Evolutionary conservation across 768 basidiomycete genomes (phyloP).

Genomic region (Hygrophorus russula): DNA sequence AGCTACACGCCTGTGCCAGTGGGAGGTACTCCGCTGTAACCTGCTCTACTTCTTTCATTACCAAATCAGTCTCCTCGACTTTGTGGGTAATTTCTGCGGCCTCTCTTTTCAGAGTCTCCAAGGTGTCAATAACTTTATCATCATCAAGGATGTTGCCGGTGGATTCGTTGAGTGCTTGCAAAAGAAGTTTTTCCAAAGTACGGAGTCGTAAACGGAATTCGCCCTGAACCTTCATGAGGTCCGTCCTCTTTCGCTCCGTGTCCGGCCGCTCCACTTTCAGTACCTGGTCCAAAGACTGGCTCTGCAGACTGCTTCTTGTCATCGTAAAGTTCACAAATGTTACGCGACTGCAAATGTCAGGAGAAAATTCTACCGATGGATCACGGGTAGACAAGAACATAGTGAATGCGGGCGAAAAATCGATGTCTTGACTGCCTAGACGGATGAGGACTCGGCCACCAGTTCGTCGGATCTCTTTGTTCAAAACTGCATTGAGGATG

Average conservation of each 20-base stretch:
- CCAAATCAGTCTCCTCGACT: slow-evolving; percentile 90
- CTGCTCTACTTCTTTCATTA: slow-evolving; percentile 94
- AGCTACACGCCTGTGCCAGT: slow-evolving; percentile 90
- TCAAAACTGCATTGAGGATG: slow-evolving; percentile 92
- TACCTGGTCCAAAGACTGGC: slow-evolving; percentile 94
- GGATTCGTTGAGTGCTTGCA: slow-evolving; percentile 95
- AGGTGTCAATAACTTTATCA: slow-evolving; percentile 93
- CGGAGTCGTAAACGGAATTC: slow-evolving; percentile 91
- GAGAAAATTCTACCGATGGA: slow-evolving; percentile 94
- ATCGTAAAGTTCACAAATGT: slow-evolving; percentile 97
- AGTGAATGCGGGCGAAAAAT: slow-evolving; percentile 98
- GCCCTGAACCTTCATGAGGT: slow-evolving; percentile 96
- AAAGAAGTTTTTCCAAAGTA: slow-evolving; percentile 82
- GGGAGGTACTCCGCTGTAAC: slow-evolving; percentile 93
- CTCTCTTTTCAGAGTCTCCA: slow-evolving; percentile 92
- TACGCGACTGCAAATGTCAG: slow-evolving; percentile 96
- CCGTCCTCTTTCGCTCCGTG: slow-evolving; percentile 89
- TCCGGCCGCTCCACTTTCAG: slow-evolving; percentile 96
- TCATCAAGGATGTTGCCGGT: slow-evolving; percentile 96
- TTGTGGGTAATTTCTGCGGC: slow-evolving; percentile 93
- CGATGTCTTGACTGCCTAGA: slow-evolving; percentile 94
- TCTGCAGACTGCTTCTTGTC: slow-evolving; percentile 97
- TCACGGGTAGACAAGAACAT: slow-evolving; percentile 98
- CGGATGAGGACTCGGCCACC: slow-evolving; percentile 97
- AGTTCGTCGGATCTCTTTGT: slow-evolving; percentile 91